A percentile compares a stretch with the other conserved stretches of the same genome.
These are phyloP conservation scores for Heliamphora ciliata DNA, from an alignment of 179 eudicot genomes.

Conservation along the genomic window DNA sequence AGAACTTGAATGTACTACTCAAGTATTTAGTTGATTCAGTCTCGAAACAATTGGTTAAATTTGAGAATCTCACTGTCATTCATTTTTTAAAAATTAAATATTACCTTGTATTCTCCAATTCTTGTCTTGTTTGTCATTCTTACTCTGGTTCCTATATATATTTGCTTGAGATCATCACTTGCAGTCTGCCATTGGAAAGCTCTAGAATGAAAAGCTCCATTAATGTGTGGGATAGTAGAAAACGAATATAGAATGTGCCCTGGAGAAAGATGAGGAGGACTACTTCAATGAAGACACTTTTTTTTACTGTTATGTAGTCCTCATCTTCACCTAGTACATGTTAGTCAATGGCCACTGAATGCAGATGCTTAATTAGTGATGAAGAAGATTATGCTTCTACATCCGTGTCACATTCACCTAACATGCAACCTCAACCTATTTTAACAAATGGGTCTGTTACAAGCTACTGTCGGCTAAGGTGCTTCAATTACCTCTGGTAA, in stretches of 20 bases:
- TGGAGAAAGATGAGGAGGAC: constrained; percentile 97
- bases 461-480: constrained; percentile 45
- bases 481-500: background rate
- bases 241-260: constrained; percentile 73
- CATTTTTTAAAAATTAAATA: constrained; percentile 63
- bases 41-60: constrained; percentile 73
- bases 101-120: constrained; percentile 63
- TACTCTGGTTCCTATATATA: background rate
- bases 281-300: constrained; percentile 80
- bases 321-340: background rate
- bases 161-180: constrained; percentile 18
- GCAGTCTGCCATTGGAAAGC: constrained; percentile 59
- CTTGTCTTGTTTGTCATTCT: background rate
- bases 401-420: constrained; percentile 29
- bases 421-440: constrained; percentile 33
- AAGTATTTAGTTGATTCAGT: constrained; percentile 75
- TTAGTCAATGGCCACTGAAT: constrained; percentile 12
- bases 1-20: constrained; percentile 58
- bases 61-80: constrained; percentile 50
- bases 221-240: constrained; percentile 46
- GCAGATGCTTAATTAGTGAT: constrained; percentile 44
- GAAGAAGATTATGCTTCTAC: constrained; percentile 97
- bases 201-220: constrained; percentile 37
- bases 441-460: constrained; percentile 59
- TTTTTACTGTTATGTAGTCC: background rate